Conservation (phyloP, 768 basidiomycete genomes). For the Pulveroboletus sp. region DNA sequence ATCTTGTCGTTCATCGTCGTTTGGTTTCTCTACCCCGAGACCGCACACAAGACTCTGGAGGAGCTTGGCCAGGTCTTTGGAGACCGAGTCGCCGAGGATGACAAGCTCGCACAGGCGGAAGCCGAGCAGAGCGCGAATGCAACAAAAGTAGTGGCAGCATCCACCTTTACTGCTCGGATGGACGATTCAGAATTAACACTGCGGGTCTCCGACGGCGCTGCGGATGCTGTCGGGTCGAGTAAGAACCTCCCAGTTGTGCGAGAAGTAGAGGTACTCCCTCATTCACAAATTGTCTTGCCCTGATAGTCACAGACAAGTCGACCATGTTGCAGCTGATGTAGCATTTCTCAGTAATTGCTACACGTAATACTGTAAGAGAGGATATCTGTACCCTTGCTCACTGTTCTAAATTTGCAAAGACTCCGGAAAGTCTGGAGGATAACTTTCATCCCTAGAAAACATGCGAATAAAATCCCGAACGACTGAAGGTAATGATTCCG, state of each 20-base stretch:
- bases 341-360: neutral
- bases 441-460: constrained; percentile 33
- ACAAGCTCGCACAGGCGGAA: constrained; percentile 13
- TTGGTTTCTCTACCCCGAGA: constrained; percentile 48
- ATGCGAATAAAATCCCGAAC: constrained; percentile 31
- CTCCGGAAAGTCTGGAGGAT: constrained; percentile 32
- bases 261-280: constrained; percentile 14
- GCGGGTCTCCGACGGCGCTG: constrained; percentile 16
- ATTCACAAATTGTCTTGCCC: constrained; percentile 1
- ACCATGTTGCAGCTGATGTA: neutral
- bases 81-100: constrained; percentile 29
- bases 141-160: constrained; percentile 8
- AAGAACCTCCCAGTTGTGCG: constrained; percentile 17
- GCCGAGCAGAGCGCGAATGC: constrained; percentile 12
- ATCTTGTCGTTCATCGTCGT: constrained; percentile 42
- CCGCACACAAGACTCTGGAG: constrained; percentile 42
- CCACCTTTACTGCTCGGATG: constrained; percentile 12
- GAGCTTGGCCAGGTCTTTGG: constrained; percentile 48
- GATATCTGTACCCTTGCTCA: neutral
- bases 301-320: constrained; percentile 2
- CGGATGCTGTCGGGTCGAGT: constrained; percentile 5
- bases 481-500: constrained; percentile 23
- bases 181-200: constrained; percentile 27
- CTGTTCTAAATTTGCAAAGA: constrained; percentile 20
- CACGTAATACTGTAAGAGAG: too few species aligned